A percentile compares a stretch with the other conserved stretches of the same genome.
Evolutionary conservation across 306 rosid genomes (phyloP).

Genomic region (Ochetophila trinervis): DNA sequence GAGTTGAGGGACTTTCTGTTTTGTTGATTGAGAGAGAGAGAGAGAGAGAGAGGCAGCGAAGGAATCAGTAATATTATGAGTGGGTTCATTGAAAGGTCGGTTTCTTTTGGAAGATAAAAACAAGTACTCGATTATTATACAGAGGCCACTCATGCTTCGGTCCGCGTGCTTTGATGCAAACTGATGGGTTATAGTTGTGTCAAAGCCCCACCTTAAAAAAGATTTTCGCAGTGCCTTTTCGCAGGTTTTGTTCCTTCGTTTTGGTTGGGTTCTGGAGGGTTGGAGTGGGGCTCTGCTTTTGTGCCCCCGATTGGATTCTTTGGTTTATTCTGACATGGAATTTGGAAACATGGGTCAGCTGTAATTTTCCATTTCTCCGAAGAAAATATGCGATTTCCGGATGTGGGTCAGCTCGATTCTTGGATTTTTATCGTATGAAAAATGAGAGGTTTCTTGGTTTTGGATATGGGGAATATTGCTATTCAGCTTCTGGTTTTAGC

Average conservation of each 20-base stretch:
- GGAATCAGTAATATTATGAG: conserved; percentile 41
- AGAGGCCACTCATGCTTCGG: conserved; percentile 53
- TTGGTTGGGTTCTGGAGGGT: conserved; percentile 25
- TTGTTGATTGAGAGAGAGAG: conserved; percentile 17
- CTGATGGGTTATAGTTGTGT: conserved; percentile 41
- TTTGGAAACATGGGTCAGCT: conserved; percentile 23
- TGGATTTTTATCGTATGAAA: conserved; percentile 12
- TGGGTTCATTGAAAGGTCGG: conserved; percentile 76
- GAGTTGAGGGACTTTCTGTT: conserved; percentile 23
- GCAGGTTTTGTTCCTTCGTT: conserved; percentile 68
- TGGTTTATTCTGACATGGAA: conserved; percentile 30
- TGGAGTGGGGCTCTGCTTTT: conserved; percentile 31
- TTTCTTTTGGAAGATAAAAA: conserved; percentile 54
- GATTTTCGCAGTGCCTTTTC: conserved; percentile 41
- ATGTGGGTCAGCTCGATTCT: conserved; percentile 10
- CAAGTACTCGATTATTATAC: conserved; percentile 42
- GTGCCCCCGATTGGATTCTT: conserved; percentile 36
- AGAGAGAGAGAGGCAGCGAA: conserved; percentile 2
- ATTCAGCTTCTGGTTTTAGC: conserved; percentile 22
- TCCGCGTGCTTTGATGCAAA: conserved; percentile 78
- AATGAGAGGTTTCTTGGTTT: conserved; percentile 18
- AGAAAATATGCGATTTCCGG: not conserved
- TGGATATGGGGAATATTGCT: conserved; percentile 2
- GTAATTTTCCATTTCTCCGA: conserved; percentile 10
- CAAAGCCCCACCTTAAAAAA: conserved; percentile 40